phyloP scores from a whole-genome alignment of 306 rosid species.

The Quercus berberidifolia region DNA sequence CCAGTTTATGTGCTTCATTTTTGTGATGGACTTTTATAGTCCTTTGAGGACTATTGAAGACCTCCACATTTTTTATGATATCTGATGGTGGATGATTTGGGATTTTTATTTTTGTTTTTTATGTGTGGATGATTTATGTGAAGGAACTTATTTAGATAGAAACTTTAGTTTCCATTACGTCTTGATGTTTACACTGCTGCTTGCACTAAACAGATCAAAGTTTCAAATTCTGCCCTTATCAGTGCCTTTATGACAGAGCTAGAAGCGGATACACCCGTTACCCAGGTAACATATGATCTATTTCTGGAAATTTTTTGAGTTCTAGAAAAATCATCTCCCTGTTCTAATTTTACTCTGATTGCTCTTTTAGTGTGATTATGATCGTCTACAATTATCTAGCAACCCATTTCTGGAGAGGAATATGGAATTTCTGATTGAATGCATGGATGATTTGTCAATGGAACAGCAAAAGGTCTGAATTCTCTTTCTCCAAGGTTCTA shows the following conservation, averaged over 20 bases:
- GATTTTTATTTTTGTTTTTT: neutral
- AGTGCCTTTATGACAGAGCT: conserved; percentile 96
- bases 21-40: neutral
- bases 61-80: neutral
- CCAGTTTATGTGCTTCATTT: neutral
- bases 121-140: neutral
- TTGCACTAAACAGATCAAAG: conserved; percentile 66
- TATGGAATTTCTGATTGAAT: conserved; percentile 84
- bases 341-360: conserved; percentile 18
- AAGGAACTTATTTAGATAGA: neutral
- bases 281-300: conserved; percentile 58
- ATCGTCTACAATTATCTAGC: conserved; percentile 81
- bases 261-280: conserved; percentile 82
- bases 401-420: conserved; percentile 90
- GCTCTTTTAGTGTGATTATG: conserved; percentile 75
- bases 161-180: conserved; percentile 13
- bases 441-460: conserved; percentile 91
- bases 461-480: conserved; percentile 89
- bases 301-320: neutral
- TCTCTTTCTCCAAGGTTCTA: conserved; percentile 4
- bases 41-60: neutral
- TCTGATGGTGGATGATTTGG: neutral
- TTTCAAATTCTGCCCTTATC: conserved; percentile 91
- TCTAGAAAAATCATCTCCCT: conserved; percentile 6
- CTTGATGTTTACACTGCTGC: conserved; percentile 6